These are phyloP conservation scores for Sinapis alba DNA, from an alignment of 441 rosid genomes.

Conservation along the genomic window DNA sequence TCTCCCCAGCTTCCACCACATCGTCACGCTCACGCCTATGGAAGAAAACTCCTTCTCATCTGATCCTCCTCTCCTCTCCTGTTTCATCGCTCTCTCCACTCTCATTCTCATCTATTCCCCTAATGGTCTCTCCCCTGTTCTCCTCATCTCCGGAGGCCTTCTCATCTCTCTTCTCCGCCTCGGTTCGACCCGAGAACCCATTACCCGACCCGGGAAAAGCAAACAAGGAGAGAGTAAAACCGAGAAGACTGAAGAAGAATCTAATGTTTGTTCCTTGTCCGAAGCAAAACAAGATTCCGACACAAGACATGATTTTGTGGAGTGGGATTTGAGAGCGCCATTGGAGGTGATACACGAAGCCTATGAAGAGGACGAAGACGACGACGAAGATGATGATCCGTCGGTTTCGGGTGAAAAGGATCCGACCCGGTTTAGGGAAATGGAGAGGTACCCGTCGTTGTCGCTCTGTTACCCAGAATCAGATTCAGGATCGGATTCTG, in stretches of 20 bases:
- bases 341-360: slow-evolving; percentile 72
- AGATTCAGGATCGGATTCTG: slow-evolving; percentile 60
- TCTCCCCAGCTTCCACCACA: neutral
- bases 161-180: slow-evolving; percentile 60
- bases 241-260: neutral
- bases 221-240: neutral
- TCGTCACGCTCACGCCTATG: slow-evolving; percentile 22
- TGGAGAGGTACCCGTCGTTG: slow-evolving; percentile 47
- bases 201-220: slow-evolving; percentile 8
- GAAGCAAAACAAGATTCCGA: neutral
- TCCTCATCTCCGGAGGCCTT: slow-evolving; percentile 36
- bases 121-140: slow-evolving; percentile 50
- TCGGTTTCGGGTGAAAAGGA: slow-evolving; percentile 14
- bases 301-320: slow-evolving; percentile 44
- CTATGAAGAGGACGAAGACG: slow-evolving; percentile 43
- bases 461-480: slow-evolving; percentile 61
- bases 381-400: slow-evolving; percentile 7
- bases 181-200: slow-evolving; percentile 39
- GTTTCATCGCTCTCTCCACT: slow-evolving; percentile 50
- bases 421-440: slow-evolving; percentile 17
- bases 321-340: slow-evolving; percentile 76
- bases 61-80: slow-evolving; percentile 58
- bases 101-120: slow-evolving; percentile 64
- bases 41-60: slow-evolving; percentile 9
- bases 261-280: neutral